phyloP scores from a whole-genome alignment of 2,329 filamentous ascomycete genomes.

The Diaporthe sp. region DNA sequence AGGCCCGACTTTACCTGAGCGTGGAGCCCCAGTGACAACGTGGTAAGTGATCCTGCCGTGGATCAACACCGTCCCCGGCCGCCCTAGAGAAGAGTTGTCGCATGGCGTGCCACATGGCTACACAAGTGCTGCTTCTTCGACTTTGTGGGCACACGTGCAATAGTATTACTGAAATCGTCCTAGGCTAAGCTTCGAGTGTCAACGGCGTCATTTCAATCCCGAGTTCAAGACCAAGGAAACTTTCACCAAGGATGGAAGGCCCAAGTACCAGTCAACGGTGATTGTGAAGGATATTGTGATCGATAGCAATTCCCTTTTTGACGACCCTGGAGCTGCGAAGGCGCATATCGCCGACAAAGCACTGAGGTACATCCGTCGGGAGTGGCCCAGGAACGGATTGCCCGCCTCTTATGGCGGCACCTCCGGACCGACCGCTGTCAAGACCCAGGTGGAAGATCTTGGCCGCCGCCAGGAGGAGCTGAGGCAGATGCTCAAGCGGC shows the following conservation, averaged over 20 bases:
- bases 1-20: slow-evolving; percentile 12
- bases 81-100: background rate
- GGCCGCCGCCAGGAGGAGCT: background rate
- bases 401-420: background rate
- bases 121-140: background rate
- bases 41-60: background rate
- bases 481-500: slow-evolving; percentile 21
- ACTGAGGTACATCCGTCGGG: slow-evolving; percentile 19
- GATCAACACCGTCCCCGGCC: no score
- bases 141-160: no score
- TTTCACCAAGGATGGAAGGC: slow-evolving; percentile 1
- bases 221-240: background rate
- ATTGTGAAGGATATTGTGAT: slow-evolving; percentile 21
- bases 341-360: slow-evolving; percentile 32
- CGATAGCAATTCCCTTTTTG: background rate
- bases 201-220: slow-evolving; percentile 38
- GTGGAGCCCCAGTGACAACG: background rate
- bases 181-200: slow-evolving; percentile 37
- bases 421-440: background rate
- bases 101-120: no score
- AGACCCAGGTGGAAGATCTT: background rate
- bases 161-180: background rate
- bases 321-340: slow-evolving; percentile 25
- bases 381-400: slow-evolving; percentile 12
- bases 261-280: slow-evolving; percentile 28